Evolutionary conservation across 768 basidiomycete species (phyloP), one percentile per base, ranked within the genome.

Genomic region (Harrya chromipes): DNA sequence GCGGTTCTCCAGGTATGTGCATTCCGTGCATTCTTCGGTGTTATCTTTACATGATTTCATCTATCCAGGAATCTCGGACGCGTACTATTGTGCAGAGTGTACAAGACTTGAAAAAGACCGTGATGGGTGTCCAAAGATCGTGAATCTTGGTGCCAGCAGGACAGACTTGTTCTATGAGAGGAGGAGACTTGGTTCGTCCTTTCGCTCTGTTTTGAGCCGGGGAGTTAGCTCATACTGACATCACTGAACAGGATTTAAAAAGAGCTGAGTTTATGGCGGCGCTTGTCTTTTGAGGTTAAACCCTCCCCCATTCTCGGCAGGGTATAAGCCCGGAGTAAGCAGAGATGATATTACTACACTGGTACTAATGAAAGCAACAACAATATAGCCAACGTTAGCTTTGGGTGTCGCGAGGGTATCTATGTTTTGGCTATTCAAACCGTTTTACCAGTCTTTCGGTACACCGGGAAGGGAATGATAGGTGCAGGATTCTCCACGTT

Each of bases 41-140:
- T 19, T 35, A 8, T 27, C 1, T 8, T 5, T 35, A 40, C 40
- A 13, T 17, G 4, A 40, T 31, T 26, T 23, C 29, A 39, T 39
- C 4, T 29, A 33, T 19, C 47, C 42, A 95, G 95, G 95, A 63
- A 97, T 99, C 43, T 97, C 94, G 21, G 97, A 99, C 66, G 97
- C 97, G 4, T 98, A 98, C 70, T 99, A 99, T 63, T 99, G 97
- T 56, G 94, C 95, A 1, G 94, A 95, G 72, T 97, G 92, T 63
- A 93, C 90, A n/a, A 77, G 94, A 43, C 73, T 98, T 43, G 97
- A 99, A 67, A 98, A 98, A 65, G 94, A 97, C 61, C 77, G 97
- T 31, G 97, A 99, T 69, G 97, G 97, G 1, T 99, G 97, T 74
- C 94, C 94, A 8, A 98, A 97, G 81, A 93, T 95, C 61, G 92